Base-by-base conservation (phyloP, 768 basidiomycete species). In the Lentinula detonsa region DNA sequence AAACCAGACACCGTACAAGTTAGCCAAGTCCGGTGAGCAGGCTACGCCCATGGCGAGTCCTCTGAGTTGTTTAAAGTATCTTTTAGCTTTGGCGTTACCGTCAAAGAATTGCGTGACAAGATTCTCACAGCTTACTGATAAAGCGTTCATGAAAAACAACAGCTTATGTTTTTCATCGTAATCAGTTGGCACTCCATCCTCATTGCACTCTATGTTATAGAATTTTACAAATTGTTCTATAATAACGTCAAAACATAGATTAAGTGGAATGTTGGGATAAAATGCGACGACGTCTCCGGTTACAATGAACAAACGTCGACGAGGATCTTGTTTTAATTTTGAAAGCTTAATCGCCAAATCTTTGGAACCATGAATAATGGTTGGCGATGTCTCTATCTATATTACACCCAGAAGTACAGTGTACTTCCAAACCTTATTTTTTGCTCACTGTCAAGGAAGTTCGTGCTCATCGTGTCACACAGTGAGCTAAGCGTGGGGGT, bases 221-320 rank as follows among this genome's bases (percentile, higher is more conserved):
- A 39, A 39, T 39, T 39, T 5, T 2, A 8, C 8, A 39, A 39
- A 39, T 39, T 5, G 60, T 18, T 66, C 57, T 7, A 37, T 21
- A 7, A 67, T 64, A n/a, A 71, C 66, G n/a, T 57, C 62, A 2
- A 69, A 31, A 49, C 65, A 68, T n/a, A 39, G 28, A 13, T 67
- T 46, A 0, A 68, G 7, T 8, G 68, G 62, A 5, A 73, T 64
- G 40, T 72, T 71, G 0, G 73, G 72, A 51, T 74, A 74, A 49
- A 66, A 74, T 0, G 73, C 72, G 10, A 73, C 71, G 45, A 75
- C 68, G 63, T 75, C 73, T 33, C 74, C 72, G 3, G 70, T 69
- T 1, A 74, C 70, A 9, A 75, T 60, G 31, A 43, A 73, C 21
- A 48, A 65, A 18, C 60, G 55, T 3, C 65, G 57, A 13, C 28